Percentiles rank a stretch among this genome's conserved stretches.
Conservation (phyloP, 2,329 filamentous ascomycete genomes). For the Alternaria burnsii region DNA sequence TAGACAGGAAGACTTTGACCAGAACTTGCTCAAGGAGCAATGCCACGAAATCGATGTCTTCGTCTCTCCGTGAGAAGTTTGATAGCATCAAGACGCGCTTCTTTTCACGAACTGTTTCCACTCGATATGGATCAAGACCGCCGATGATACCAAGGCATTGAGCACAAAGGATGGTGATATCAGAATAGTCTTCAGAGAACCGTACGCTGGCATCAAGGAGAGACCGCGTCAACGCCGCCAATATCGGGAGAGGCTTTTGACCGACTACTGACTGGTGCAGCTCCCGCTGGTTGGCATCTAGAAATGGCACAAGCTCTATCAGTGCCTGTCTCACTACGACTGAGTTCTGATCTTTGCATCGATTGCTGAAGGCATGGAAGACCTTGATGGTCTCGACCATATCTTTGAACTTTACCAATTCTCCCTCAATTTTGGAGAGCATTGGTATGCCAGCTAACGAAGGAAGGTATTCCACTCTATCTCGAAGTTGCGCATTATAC, state of each 20-base stretch:
- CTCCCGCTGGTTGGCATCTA: conserved; percentile 76
- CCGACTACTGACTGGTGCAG: conserved; percentile 81
- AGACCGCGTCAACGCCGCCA: conserved; percentile 75
- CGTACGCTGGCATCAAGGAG: conserved; percentile 86
- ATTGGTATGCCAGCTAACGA: conserved; percentile 76
- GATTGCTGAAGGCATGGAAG: conserved; percentile 74
- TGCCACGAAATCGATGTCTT: conserved; percentile 85
- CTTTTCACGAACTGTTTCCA: conserved; percentile 81
- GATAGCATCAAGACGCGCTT: conserved; percentile 85
- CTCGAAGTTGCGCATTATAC: conserved; percentile 67
- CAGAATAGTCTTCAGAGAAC: conserved; percentile 72
- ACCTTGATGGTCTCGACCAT: conserved; percentile 72
- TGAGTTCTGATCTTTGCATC: conserved; percentile 83
- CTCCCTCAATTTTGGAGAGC: conserved; percentile 72
- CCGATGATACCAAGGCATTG: conserved; percentile 88
- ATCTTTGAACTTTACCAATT: conserved; percentile 70
- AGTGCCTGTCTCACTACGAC: conserved; percentile 86
- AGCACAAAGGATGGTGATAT: conserved; percentile 77
- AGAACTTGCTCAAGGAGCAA: conserved; percentile 87
- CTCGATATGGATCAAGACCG: conserved; percentile 87
- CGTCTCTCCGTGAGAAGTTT: conserved; percentile 81
- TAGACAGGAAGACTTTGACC: conserved; percentile 89
- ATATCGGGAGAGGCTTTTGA: conserved; percentile 80
- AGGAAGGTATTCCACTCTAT: conserved; percentile 78
- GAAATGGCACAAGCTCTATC: conserved; percentile 76